Evolutionary conservation across 2,329 filamentous ascomycete species (phyloP).

Genomic region (Aspergillus transmontanensis): DNA sequence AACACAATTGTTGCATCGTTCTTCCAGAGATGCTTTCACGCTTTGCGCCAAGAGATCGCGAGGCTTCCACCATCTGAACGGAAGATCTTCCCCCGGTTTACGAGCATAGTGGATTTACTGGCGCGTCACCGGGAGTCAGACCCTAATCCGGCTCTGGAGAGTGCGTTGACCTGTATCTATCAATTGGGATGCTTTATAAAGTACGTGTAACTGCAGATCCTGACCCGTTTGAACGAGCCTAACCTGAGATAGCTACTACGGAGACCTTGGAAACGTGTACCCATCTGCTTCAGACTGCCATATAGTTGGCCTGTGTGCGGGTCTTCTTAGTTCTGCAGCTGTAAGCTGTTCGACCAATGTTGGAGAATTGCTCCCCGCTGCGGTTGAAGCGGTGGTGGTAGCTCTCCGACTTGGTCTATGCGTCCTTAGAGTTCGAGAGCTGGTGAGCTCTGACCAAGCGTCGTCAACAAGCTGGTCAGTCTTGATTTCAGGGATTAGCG

Average conservation of each 20-base stretch:
- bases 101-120: slow-evolving; percentile 42
- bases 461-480: slow-evolving; percentile 42
- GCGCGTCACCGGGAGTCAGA: slow-evolving; percentile 35
- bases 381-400: slow-evolving; percentile 9
- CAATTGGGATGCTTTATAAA: slow-evolving; percentile 48
- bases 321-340: slow-evolving; percentile 8
- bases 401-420: slow-evolving; percentile 8
- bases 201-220: slow-evolving; percentile 31
- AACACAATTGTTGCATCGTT: slow-evolving; percentile 46
- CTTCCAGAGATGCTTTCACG: slow-evolving; percentile 46
- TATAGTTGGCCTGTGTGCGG: slow-evolving; percentile 39
- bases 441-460: slow-evolving; percentile 6
- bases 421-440: slow-evolving; percentile 25
- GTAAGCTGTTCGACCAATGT: slow-evolving; percentile 4
- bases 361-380: slow-evolving; percentile 8
- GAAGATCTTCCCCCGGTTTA: slow-evolving; percentile 42
- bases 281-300: slow-evolving; percentile 39
- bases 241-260: slow-evolving; percentile 40
- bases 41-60: slow-evolving; percentile 44
- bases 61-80: slow-evolving; percentile 37
- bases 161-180: slow-evolving; percentile 46
- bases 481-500: slow-evolving; percentile 42
- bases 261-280: slow-evolving; percentile 44
- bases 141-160: slow-evolving; percentile 45
- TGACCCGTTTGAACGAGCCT: slow-evolving; percentile 7